Evolutionary conservation across 805 yeast species (phyloP), one percentile per base, ranked within the genome.

Genomic region (Candida krabiensis): DNA sequence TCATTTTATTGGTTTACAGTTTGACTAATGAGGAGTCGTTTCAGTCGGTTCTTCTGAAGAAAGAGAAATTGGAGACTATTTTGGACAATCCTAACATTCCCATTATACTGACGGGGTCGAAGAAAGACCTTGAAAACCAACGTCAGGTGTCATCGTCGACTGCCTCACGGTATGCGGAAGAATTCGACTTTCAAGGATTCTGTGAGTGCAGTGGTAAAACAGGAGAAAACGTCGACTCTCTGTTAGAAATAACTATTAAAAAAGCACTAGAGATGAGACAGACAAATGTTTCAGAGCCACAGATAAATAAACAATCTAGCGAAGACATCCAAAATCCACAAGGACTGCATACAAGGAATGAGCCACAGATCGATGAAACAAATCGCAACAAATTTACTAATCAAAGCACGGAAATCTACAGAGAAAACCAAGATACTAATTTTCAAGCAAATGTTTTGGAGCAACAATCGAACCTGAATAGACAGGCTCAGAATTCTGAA

Each of bases 151-250:
- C 82, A 28, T 73, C 63, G 49, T 84, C 38, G 1, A 31, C 47
- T 3, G 61, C 54, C 2, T 31, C 33, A 12, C 41, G 38, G 8
- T 22, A 55, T 42, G 60, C 51, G 44, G 51, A 46, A 4, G 49
- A 56, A 6, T 43, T 53, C 4, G 33, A 46, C 4, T 35, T 58
- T 31, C 60, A 69, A 37, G 67, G 61, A 14, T 71, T 66, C 42
- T 48, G 73, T 47, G 96, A 90, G 61, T 83, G 95, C n/a, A 81
- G 91, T 49, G 95, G 96, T 8, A 77, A 82, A 71, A 73, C 77
- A 52, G 77, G 80, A 51, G 75, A 83, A 28, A 85, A 86, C 53
- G 85, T 90, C 16, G 89, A 84, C 48, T 86, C 86, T 50, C 86
- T 88, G 0, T 90, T 90, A 52, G 67, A 76, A 12, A 15, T 8